Evolutionary conservation across 148 eudicot species (phyloP).

Genomic region (Cornus florida): DNA sequence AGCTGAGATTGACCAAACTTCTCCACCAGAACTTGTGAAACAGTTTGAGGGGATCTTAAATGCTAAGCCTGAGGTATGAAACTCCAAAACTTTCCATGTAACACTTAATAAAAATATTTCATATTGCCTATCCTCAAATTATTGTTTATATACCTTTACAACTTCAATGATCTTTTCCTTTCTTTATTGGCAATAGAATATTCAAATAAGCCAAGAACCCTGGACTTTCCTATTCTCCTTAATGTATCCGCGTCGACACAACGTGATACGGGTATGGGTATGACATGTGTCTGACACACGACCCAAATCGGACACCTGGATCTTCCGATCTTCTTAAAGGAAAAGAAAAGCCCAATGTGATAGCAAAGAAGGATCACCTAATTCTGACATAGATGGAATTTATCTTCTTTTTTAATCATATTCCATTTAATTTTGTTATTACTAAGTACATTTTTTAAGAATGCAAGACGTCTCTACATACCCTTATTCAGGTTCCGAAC

Average conservation of each 20-base stretch:
- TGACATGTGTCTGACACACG: background rate
- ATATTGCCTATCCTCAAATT: background rate
- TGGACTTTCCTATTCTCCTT: background rate
- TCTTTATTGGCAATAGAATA: background rate
- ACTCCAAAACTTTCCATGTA: background rate
- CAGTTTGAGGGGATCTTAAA: slow-evolving; percentile 61
- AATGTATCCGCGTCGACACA: background rate
- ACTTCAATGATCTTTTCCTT: background rate
- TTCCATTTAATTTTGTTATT: no score
- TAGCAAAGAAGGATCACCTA: no score
- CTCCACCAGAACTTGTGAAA: slow-evolving; percentile 70
- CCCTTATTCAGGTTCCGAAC: no score
- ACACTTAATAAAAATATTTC: background rate
- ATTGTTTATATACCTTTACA: background rate
- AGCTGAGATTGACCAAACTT: slow-evolving; percentile 54
- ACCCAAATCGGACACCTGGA: background rate
- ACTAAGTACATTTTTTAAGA: no score
- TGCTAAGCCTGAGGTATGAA: slow-evolving; percentile 61
- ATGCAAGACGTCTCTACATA: no score
- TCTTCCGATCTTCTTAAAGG: no score
- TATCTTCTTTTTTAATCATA: no score
- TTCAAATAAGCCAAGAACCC: background rate
- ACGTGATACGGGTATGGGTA: background rate
- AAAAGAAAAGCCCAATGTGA: background rate
- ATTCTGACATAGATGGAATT: no score